A percentile compares a stretch with the other conserved stretches of the same genome.
Evolutionary conservation across 306 rosid genomes (phyloP).

Genomic region (Quillaja saponaria): DNA sequence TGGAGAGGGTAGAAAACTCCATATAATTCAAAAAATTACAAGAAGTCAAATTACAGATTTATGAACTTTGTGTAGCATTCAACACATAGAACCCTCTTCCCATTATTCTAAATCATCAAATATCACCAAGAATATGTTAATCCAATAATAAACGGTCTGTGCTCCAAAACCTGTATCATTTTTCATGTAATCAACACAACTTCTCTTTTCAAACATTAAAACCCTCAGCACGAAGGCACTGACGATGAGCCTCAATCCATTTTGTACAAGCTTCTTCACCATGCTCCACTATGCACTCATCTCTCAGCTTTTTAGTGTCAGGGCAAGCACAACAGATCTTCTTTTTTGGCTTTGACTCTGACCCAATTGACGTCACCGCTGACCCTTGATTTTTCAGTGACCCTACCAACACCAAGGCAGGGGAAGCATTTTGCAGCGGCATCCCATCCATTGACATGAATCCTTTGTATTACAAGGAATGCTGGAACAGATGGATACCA

Average conservation of each 20-base stretch:
- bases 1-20: conserved; percentile 12
- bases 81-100: conserved; percentile 3
- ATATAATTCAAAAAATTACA: conserved; percentile 14
- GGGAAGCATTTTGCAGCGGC: conserved; percentile 40
- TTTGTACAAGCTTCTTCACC: conserved; percentile 79
- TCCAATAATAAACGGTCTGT: conserved; percentile 18
- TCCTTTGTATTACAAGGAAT: background rate
- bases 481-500: conserved; percentile 2
- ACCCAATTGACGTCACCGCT: conserved; percentile 8
- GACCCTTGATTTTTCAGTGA: conserved; percentile 35
- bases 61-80: conserved; percentile 34
- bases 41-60: background rate
- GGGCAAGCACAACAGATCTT: conserved; percentile 68
- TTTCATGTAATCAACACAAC: conserved; percentile 17
- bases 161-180: conserved; percentile 23
- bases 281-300: conserved; percentile 88
- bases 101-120: conserved; percentile 35
- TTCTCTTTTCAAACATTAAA: conserved; percentile 60
- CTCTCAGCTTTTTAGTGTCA: conserved; percentile 61
- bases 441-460: conserved; percentile 48
- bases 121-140: conserved; percentile 19
- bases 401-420: conserved; percentile 34
- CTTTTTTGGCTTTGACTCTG: conserved; percentile 57
- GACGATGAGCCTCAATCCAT: conserved; percentile 87
- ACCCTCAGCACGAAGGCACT: conserved; percentile 86